A percentile compares a stretch with the other conserved stretches of the same genome.
These are phyloP conservation scores for Diaporthe nobilis DNA, from an alignment of 2,329 filamentous ascomycete species.

Conservation along the genomic window DNA sequence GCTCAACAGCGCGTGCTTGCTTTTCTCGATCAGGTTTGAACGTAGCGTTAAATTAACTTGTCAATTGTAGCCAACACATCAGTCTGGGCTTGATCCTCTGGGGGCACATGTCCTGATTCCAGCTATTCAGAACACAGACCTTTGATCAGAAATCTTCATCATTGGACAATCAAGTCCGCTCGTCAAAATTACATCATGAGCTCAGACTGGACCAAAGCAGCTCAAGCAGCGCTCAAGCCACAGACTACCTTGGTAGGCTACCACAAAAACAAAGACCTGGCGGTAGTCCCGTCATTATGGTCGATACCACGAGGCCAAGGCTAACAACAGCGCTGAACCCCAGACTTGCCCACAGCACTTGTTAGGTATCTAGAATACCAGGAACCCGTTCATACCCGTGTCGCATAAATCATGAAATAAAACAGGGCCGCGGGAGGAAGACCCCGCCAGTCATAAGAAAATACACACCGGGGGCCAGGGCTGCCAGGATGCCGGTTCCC, in stretches of 20 bases:
- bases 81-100: not conserved
- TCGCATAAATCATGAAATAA: not conserved
- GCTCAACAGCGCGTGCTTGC: not conserved
- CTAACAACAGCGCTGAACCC: not conserved
- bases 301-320: not conserved
- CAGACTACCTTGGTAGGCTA: not conserved
- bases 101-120: not conserved
- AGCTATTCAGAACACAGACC: not conserved
- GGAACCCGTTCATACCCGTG: not conserved
- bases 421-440: not conserved
- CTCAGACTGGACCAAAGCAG: not conserved
- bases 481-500: not conserved
- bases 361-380: not conserved
- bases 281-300: not conserved
- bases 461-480: not conserved
- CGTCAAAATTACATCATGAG: not conserved
- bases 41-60: not conserved
- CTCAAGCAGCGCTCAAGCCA: not conserved
- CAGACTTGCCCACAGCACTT: conserved; percentile 11
- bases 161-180: not conserved
- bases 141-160: not conserved
- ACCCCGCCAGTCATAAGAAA: not conserved
- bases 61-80: not conserved
- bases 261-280: not conserved
- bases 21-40: too few species aligned